Percentiles rank a stretch among this genome's conserved stretches.
phyloP scores from a whole-genome alignment of 805 yeast species.

The Scheffersomyces stipitis region DNA sequence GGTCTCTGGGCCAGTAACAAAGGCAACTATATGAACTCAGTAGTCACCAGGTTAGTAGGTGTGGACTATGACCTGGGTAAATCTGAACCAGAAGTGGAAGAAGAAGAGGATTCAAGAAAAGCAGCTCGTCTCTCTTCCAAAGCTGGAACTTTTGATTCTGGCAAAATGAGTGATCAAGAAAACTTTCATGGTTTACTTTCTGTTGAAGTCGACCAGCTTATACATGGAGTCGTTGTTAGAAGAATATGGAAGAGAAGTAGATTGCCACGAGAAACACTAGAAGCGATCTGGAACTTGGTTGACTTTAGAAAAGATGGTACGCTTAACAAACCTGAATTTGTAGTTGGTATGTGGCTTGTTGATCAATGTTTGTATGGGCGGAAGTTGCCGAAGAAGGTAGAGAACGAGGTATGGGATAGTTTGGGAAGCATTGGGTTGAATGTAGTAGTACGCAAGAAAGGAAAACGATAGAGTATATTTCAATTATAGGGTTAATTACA shows the following conservation, averaged over 20 bases:
- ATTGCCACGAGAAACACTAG: constrained; percentile 57
- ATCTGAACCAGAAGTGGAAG: constrained; percentile 11
- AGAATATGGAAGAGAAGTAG: constrained; percentile 81
- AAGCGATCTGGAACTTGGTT: constrained; percentile 70
- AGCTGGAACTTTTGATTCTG: constrained; percentile 18
- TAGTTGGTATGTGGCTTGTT: constrained; percentile 97
- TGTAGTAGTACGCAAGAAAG: constrained; percentile 37
- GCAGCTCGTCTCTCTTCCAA: constrained; percentile 39
- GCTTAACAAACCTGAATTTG: constrained; percentile 74
- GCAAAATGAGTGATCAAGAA: constrained; percentile 18
- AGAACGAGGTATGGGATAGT: constrained; percentile 76
- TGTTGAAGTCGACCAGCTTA: constrained; percentile 28
- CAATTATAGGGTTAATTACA: background rate
- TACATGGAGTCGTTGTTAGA: constrained; percentile 67
- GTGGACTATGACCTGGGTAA: constrained; percentile 24
- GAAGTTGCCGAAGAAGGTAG: constrained; percentile 73
- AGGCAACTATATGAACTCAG: constrained; percentile 54
- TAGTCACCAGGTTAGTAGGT: constrained; percentile 30
- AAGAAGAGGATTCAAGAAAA: constrained; percentile 20
- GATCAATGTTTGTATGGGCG: constrained; percentile 95
- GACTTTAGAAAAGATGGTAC: constrained; percentile 69
- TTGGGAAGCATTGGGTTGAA: constrained; percentile 51
- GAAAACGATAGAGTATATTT: constrained; percentile 9
- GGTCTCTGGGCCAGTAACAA: constrained; percentile 92
- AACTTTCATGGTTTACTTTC: constrained; percentile 30